These are phyloP conservation scores for Lolium multiflorum DNA, from an alignment of 176 grass and related monocot genomes.

Conservation along the genomic window DNA sequence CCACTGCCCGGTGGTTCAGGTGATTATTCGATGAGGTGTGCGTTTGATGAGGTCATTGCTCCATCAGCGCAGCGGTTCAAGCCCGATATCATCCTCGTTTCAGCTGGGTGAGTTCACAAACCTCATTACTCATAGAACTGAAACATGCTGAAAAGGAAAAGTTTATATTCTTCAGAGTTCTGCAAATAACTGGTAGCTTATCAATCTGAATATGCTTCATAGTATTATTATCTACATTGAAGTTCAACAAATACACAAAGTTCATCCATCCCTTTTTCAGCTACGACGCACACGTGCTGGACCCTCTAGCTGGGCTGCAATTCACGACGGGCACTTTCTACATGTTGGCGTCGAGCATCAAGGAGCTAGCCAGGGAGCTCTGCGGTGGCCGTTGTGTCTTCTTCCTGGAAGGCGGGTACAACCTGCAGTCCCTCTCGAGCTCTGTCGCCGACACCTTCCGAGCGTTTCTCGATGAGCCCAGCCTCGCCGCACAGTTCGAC, in stretches of 20 bases:
- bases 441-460: constrained; percentile 79
- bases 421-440: constrained; percentile 82
- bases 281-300: constrained; percentile 87
- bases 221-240: constrained; percentile 10
- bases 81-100: constrained; percentile 94
- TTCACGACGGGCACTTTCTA: constrained; percentile 93
- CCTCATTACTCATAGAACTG: background rate
- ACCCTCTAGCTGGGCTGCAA: constrained; percentile 83
- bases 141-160: background rate
- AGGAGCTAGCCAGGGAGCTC: constrained; percentile 71
- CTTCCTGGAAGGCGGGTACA: constrained; percentile 97
- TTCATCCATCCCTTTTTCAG: constrained; percentile 44
- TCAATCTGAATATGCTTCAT: constrained; percentile 18
- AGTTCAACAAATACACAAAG: background rate
- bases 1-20: constrained; percentile 88
- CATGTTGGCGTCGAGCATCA: constrained; percentile 79
- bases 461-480: constrained; percentile 77
- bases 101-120: constrained; percentile 68
- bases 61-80: constrained; percentile 83
- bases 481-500: constrained; percentile 71
- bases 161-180: background rate
- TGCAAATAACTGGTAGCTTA: background rate
- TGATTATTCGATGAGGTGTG: constrained; percentile 76
- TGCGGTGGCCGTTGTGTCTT: constrained; percentile 88
- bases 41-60: constrained; percentile 88